phyloP scores from a whole-genome alignment of 495 filamentous ascomycete species.

The Aspergillus coremiiformis region DNA sequence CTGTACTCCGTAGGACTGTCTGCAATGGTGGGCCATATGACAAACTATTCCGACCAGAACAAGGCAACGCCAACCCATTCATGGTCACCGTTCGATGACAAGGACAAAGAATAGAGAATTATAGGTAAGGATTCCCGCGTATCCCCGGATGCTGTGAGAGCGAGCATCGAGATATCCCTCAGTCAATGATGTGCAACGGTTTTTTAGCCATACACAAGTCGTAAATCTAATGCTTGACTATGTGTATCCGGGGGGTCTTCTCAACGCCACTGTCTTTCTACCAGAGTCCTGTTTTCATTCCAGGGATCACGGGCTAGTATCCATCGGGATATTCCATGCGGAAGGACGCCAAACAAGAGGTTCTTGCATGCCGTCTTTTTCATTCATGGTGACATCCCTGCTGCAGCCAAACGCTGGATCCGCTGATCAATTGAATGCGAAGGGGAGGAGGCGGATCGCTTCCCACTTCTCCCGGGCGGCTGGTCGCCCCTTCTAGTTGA shows the following conservation, averaged over 20 bases:
- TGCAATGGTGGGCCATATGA: background rate
- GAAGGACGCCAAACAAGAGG: background rate
- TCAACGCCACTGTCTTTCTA: background rate
- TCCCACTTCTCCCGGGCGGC: background rate
- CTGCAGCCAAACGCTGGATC: background rate
- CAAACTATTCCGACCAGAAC: background rate
- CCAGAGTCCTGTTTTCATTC: background rate
- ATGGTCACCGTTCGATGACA: background rate
- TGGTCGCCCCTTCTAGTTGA: background rate
- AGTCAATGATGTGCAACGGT: background rate
- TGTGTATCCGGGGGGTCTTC: background rate
- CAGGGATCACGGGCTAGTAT: background rate
- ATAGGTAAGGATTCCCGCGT: background rate
- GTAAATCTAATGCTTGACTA: background rate
- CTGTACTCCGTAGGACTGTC: background rate
- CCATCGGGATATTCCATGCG: background rate
- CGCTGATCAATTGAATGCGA: background rate
- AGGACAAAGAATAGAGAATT: background rate
- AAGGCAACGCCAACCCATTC: background rate
- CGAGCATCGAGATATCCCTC: background rate
- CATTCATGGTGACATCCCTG: background rate
- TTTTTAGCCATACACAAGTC: background rate
- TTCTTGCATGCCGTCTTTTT: background rate
- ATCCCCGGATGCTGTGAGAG: background rate
- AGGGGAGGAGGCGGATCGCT: background rate